phyloP scores from a whole-genome alignment of 2,329 filamentous ascomycete genomes.

The Trichoderma brevicompactum region DNA sequence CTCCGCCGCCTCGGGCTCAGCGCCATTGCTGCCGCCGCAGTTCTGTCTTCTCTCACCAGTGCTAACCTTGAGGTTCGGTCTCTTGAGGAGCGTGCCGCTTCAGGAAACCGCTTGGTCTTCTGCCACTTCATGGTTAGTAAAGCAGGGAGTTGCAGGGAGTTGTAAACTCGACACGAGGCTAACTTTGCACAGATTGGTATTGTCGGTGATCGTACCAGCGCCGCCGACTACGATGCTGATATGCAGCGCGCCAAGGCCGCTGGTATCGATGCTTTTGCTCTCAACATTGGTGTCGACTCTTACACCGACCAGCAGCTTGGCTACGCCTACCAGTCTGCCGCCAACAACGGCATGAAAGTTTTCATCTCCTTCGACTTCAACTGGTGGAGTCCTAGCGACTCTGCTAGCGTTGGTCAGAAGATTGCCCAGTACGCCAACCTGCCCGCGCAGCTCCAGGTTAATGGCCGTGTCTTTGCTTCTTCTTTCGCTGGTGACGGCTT shows the following conservation, averaged over 20 bases:
- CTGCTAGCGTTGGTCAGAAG: constrained; percentile 48
- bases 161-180: background rate
- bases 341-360: constrained; percentile 54
- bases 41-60: constrained; percentile 27
- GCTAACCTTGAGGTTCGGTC: constrained; percentile 23
- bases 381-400: constrained; percentile 47
- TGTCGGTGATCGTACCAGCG: constrained; percentile 46
- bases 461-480: constrained; percentile 56
- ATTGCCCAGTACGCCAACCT: constrained; percentile 50
- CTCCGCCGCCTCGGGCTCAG: constrained; percentile 31
- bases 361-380: constrained; percentile 64
- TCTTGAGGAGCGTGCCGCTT: constrained; percentile 31
- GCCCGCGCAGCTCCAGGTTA: constrained; percentile 54
- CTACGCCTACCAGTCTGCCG: constrained; percentile 55
- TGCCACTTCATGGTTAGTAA: constrained; percentile 49
- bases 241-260: constrained; percentile 51
- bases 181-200: constrained; percentile 47
- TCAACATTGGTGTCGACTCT: constrained; percentile 54
- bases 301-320: constrained; percentile 52
- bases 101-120: constrained; percentile 42
- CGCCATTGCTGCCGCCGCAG: constrained; percentile 30
- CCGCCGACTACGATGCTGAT: constrained; percentile 52
- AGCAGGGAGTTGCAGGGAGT: accelerated
- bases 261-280: constrained; percentile 54
- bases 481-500: constrained; percentile 57